These are phyloP conservation scores for Aspergillus japonicus DNA, from an alignment of 2,329 filamentous ascomycete genomes.

Conservation along the genomic window DNA sequence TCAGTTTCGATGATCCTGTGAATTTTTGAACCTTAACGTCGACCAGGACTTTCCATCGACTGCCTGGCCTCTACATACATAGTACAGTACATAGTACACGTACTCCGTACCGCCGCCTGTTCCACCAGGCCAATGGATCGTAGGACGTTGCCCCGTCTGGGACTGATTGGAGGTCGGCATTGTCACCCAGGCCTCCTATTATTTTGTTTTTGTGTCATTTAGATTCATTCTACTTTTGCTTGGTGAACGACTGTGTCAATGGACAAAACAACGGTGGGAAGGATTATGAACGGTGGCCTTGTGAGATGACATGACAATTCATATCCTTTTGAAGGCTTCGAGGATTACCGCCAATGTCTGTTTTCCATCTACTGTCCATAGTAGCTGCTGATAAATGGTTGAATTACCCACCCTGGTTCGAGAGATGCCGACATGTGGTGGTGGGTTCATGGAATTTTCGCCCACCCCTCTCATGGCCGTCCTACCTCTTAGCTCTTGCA, in stretches of 20 bases:
- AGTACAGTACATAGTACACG: not conserved
- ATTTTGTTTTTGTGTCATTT: not conserved
- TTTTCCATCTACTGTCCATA: not conserved
- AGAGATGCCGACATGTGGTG: not conserved
- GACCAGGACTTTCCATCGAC: not conserved
- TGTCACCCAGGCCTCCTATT: not conserved
- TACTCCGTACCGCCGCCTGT: constrained; percentile 2
- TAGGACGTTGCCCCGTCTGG: constrained; percentile 4
- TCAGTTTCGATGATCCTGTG: not conserved
- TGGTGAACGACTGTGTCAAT: not conserved
- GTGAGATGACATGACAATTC: not conserved
- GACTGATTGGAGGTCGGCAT: constrained; percentile 1
- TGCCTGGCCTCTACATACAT: no score
- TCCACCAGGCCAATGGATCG: constrained; percentile 1
- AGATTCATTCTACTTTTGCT: not conserved
- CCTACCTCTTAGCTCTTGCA: not conserved
- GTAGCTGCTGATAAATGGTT: not conserved
- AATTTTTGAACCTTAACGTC: not conserved
- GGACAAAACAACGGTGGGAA: not conserved
- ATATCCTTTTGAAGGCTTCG: no score
- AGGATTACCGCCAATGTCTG: no score
- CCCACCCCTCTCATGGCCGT: not conserved
- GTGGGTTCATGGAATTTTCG: constrained; percentile 5
- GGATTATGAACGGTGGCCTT: not conserved
- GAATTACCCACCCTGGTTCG: not conserved